These are phyloP conservation scores for Pichia paraexigua DNA, from an alignment of 805 yeast species.

Conservation along the genomic window DNA sequence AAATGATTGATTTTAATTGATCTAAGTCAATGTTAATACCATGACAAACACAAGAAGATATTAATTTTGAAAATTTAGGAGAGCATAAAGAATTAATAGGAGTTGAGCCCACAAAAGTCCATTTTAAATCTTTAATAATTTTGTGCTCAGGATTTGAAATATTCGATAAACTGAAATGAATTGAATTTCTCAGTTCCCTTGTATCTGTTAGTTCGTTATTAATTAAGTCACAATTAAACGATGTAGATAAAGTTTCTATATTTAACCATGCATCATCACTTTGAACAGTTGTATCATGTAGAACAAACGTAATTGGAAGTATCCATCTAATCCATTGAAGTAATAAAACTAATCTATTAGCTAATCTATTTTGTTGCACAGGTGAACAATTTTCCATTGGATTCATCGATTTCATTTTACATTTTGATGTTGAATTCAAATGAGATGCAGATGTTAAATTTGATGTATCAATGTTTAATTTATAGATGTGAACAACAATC, in stretches of 20 bases:
- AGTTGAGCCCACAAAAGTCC: conserved; percentile 8
- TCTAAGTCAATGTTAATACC: conserved; percentile 3
- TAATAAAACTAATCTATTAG: neutral
- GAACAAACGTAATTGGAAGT: conserved; percentile 11
- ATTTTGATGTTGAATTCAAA: neutral
- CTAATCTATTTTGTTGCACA: neutral
- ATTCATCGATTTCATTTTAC: neutral
- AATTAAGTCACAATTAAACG: conserved; percentile 4
- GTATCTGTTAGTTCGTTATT: neutral
- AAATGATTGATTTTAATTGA: neutral
- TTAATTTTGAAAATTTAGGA: conserved; percentile 1
- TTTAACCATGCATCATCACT: conserved; percentile 3
- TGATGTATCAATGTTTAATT: neutral
- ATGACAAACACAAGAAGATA: conserved; percentile 5
- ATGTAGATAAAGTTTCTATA: conserved; percentile 12
- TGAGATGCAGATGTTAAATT: neutral
- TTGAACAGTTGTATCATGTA: conserved; percentile 6
- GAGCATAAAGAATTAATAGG: neutral
- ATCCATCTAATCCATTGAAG: conserved; percentile 7
- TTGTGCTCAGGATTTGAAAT: neutral
- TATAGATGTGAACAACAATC: conserved; percentile 10
- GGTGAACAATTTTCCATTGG: neutral
- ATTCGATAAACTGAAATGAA: conserved; percentile 10
- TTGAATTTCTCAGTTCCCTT: conserved; percentile 1
- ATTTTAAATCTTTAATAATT: conserved; percentile 6